phyloP scores from a whole-genome alignment of 1,139 yeast species.

The Pneumocystis oryctolagi region DNA sequence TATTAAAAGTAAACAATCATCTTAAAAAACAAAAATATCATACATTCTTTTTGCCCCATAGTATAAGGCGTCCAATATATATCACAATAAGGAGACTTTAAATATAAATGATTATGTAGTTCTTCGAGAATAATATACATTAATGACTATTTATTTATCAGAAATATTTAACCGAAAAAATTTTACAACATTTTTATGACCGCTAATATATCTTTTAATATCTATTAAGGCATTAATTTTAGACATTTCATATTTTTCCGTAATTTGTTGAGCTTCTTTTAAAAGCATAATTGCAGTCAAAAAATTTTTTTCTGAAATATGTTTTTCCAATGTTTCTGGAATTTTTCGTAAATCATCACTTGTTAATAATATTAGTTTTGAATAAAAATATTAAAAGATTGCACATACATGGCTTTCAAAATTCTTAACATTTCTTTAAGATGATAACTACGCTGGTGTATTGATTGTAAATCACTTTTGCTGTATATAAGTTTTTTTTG shows the following conservation, averaged over 20 bases:
- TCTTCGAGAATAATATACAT: constrained; percentile 68
- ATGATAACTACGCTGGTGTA: constrained; percentile 47
- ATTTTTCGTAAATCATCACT: constrained; percentile 46
- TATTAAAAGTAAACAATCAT: constrained; percentile 4
- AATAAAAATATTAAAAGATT: neutral
- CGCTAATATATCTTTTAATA: constrained; percentile 9
- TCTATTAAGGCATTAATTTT: constrained; percentile 25
- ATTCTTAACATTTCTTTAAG: constrained; percentile 59
- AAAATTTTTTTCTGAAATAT: constrained; percentile 52
- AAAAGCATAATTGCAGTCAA: constrained; percentile 53
- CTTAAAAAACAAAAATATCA: constrained; percentile 28
- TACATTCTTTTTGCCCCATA: constrained; percentile 26
- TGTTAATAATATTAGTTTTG: constrained; percentile 21
- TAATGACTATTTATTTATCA: constrained; percentile 25
- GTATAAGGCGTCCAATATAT: constrained; percentile 24
- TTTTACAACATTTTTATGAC: constrained; percentile 6
- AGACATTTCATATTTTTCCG: constrained; percentile 49
- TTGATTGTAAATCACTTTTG: constrained; percentile 43
- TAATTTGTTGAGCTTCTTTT: constrained; percentile 39
- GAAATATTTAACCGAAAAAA: neutral
- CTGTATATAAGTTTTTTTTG: constrained; percentile 40
- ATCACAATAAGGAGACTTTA: constrained; percentile 34
- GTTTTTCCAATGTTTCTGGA: constrained; percentile 51
- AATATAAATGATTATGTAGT: constrained; percentile 54
- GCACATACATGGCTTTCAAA: constrained; percentile 28